Base-by-base conservation (phyloP, 495 filamentous ascomycete species). In the Penicillium chermesinum region DNA sequence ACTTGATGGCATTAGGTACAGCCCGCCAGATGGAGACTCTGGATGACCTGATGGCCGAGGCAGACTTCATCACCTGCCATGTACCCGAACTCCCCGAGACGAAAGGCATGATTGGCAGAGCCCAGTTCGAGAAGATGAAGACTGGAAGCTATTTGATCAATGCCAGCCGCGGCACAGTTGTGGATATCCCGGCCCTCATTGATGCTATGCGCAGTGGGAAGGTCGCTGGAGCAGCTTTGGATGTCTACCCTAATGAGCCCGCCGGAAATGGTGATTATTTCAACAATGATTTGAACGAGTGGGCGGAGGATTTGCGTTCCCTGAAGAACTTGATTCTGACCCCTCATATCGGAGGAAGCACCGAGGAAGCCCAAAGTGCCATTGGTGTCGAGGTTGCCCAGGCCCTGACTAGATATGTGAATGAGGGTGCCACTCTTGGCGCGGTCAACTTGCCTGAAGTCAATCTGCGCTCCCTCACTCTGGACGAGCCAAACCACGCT, bases 401-500 rank as follows among this genome's bases (percentile, higher is more conserved):
- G 9, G 85, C 89, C 46, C 72, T 99, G 44, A 85, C 93, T 41
- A 79, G 86, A 49, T 97, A 96, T 63, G 91, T 97, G 63, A 99
- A 86, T 68, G 86, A 88, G 65, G 94, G 94, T 44, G 79, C 79
- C 44, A 99, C 94, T 15, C 67, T 89, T 38, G 89, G 88, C 49
- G 86, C 93, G 54, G 94, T 96, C 61, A 99, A 99, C 67, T 78
- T 99, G 75, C 94, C 94, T 25, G 94, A 97, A 70, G 87, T 96
- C 50, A 82, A 76, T 52, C 79, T 97, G 50, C 88, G 94, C 52
- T 87, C 84, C 7, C 70, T 96, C 43, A 95, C 90, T 1, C 72
- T 91, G 55, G 89, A 93, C 46, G 88, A 96, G 69, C 81, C 85
- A 38, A 82, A 91, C 66, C 85, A 91, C 62, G 88, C 89, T 37